Percentiles rank a stretch among this genome's conserved stretches.
Conservation (phyloP, 768 basidiomycete genomes). For the Phanerochaete carnosa region DNA sequence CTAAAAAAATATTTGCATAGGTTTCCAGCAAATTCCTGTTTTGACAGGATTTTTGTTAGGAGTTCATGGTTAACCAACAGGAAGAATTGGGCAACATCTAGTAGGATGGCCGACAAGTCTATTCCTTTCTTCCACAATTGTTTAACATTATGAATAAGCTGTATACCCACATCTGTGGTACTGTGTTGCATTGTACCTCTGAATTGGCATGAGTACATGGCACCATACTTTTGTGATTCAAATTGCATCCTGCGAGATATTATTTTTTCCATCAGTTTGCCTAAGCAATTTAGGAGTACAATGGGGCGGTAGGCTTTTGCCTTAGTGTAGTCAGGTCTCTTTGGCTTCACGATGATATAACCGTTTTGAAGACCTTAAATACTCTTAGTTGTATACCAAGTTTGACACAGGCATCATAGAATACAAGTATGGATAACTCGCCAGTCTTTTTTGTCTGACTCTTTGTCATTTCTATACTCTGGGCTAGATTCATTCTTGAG, state of each 20-base stretch:
- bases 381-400: conserved; percentile 8
- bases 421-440: neutral
- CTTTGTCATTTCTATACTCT: neutral
- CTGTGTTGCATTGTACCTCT: conserved; percentile 17
- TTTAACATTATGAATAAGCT: conserved; percentile 13
- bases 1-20: conserved; percentile 10
- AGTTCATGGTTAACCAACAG: conserved; percentile 15
- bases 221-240: conserved; percentile 12
- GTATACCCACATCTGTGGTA: conserved; percentile 16
- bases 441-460: neutral
- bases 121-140: conserved; percentile 3
- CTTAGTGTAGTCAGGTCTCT: conserved; percentile 18
- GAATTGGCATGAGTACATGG: conserved; percentile 18
- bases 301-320: conserved; percentile 26
- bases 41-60: conserved; percentile 1
- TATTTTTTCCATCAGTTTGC: conserved; percentile 22
- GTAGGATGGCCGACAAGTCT: conserved; percentile 10
- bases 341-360: conserved; percentile 23
- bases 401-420: conserved; percentile 14
- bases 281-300: conserved; percentile 20
- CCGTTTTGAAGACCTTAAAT: conserved; percentile 13
- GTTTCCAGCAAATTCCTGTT: conserved; percentile 8
- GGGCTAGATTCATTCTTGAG: neutral
- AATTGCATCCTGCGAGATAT: conserved; percentile 16
- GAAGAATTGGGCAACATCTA: conserved; percentile 21